Conservation (phyloP, 768 basidiomycete species). For the Agrocybe praecox region DNA sequence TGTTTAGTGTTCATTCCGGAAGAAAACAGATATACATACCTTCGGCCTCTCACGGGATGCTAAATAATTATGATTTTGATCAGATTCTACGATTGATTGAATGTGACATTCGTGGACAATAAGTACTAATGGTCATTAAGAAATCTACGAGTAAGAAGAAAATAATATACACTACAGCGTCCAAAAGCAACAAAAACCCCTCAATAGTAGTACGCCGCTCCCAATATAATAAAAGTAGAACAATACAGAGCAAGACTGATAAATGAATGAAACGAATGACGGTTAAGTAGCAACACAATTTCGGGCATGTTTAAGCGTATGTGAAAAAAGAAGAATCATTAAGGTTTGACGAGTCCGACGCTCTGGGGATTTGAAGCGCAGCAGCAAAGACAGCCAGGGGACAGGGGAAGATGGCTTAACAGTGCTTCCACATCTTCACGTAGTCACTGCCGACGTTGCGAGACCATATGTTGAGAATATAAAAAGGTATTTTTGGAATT, state of each 20-base stretch:
- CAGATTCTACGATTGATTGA: neutral
- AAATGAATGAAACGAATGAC: no score
- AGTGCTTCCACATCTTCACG: conserved; percentile 62
- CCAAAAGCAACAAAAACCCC: no score
- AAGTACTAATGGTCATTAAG: neutral
- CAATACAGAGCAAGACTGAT: no score
- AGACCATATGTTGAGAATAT: neutral
- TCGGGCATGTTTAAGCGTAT: neutral
- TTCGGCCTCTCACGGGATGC: neutral
- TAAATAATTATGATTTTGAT: neutral
- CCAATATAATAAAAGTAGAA: no score
- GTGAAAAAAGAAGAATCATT: no score
- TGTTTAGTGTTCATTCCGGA: neutral
- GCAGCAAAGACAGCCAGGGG: no score
- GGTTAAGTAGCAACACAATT: neutral
- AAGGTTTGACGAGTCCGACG: no score
- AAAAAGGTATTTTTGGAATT: neutral
- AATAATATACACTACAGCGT: no score
- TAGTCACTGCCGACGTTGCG: conserved; percentile 40
- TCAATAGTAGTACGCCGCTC: no score
- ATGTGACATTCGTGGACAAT: neutral
- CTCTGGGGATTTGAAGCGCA: neutral
- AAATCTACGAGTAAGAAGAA: neutral
- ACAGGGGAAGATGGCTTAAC: conserved; percentile 22
- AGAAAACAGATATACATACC: neutral